A percentile compares a stretch with the other conserved stretches of the same genome.
phyloP scores from a whole-genome alignment of 176 grass and related monocot species.

The Saccharum officinarum region DNA sequence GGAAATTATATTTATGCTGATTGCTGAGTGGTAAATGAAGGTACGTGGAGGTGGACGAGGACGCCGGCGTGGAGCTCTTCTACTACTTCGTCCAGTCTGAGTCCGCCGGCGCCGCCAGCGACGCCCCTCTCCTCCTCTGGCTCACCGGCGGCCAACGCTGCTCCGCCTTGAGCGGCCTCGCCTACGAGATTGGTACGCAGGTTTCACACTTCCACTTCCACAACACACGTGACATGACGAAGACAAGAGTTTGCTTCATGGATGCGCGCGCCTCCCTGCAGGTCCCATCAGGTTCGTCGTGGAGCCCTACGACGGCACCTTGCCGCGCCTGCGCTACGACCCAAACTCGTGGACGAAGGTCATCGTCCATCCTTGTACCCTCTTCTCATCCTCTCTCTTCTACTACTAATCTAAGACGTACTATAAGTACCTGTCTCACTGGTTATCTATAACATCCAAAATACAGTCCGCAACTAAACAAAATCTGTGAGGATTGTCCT shows the following conservation, averaged over 20 bases:
- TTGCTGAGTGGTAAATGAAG: not conserved
- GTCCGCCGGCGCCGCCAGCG: not conserved
- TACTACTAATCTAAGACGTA: too few species aligned
- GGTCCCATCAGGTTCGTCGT: constrained; percentile 54
- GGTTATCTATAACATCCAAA: too few species aligned
- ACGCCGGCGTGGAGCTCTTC: constrained; percentile 56
- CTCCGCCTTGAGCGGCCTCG: constrained; percentile 53
- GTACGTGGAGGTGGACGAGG: constrained; percentile 63
- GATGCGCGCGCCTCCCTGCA: not conserved
- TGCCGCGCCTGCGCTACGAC: constrained; percentile 48
- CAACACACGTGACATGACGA: too few species aligned
- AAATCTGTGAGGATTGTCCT: too few species aligned
- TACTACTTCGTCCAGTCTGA: constrained; percentile 71
- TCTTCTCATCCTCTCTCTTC: too few species aligned
- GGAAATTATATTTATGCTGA: too few species aligned
- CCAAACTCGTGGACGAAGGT: constrained; percentile 66
- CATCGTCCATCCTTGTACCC: not conserved
- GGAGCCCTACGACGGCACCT: constrained; percentile 37
- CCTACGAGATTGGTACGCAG: constrained; percentile 55
- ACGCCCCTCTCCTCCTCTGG: constrained; percentile 62
- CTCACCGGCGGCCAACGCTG: constrained; percentile 61
- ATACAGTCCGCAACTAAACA: too few species aligned
- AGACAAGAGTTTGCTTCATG: not conserved
- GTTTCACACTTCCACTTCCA: too few species aligned
- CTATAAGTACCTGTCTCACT: too few species aligned